Evolutionary conservation across 352 stramenopile species (phyloP), one percentile per base, ranked within the genome.

Genomic region (Elongisporangium anandrum): DNA sequence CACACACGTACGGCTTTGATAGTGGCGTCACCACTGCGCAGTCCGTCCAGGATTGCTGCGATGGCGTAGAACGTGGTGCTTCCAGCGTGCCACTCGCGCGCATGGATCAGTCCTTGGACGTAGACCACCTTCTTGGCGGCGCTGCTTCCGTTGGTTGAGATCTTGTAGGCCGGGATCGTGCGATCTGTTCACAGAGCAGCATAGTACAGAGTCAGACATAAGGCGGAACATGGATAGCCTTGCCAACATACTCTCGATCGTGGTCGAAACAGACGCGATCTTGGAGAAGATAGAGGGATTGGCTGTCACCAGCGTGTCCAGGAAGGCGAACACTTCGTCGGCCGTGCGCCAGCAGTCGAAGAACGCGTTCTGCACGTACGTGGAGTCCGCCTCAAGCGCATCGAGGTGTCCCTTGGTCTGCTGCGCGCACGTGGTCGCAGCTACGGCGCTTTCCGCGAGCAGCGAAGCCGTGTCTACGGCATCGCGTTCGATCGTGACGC

Each of bases 61-160:
- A 75, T 70, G 5, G 75, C 69, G 56, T 72, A 85, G 41, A 81
- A 69, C 47, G 72, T 80, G 13, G 75, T 68, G 56, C 65, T 64
- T 9, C 75, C 75, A 8, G 73, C 66, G 16, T 85, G 75, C 75
- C 75, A 85, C 54, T 85, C 75, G 10, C 76, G 73, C 2, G 76
- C 73, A 41, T 70, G 63, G 38, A 60, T 64, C 3, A 70, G 16
- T 0, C 59, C 64, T 39, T 70, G 64, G 3, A 62, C 39, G 51
- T 64, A 70, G 19, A 70, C 41, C 8, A 48, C 48, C 13, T 60
- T 52, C 34, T 66, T 66, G 29, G 60, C 17, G 9, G 26, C 22
- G 8, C 22, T 9, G 20, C 21, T 52, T 8, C 16, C 52, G 50
- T 26, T 34, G n/a, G 45, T 54, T 7, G 65, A 66, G 17, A 75